Evolutionary conservation across 768 basidiomycete species (phyloP), one percentile per base, ranked within the genome.

Genomic region (Candolleomyces eurysporus): DNA sequence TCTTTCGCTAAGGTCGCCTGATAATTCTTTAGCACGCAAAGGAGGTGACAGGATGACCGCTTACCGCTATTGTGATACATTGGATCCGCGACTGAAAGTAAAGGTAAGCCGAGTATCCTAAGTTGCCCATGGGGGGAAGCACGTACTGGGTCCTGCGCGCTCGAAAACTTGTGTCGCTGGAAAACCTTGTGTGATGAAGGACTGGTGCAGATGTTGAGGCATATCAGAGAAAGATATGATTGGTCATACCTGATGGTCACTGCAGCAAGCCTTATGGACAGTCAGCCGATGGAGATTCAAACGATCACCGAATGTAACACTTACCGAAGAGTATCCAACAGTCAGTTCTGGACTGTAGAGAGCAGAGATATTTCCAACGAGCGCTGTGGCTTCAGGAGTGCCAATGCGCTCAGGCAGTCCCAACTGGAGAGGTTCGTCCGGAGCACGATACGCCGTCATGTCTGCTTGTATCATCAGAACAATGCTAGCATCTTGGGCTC

Each of bases 401-500:
- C 90, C 92, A 63, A 95, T 91, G 11, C 93, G 95, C 22, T 82
- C 81, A 9, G 95, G 93, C 39, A 95, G 81, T 17, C 91, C 94
- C 9, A 97, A 82, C 70, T 97, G 95, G 2, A 83, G 72, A 13
- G 92, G 91, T 75, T 97, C 95, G 30, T 82, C 83, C 0, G 86
- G 84, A 19, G 78, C 86, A 63, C 87, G 92, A 71, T 94, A 96
- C 0, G 86, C 95, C 46, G 92, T 81, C 95, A 96, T 96, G 67
- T 97, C 95, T 0, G 91, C 91, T 72, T 96, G 95, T 53, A 96
- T 79, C 84, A 96, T 92, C 39, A 96, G 69, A 1, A 89, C 85
- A 50, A 96, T 75, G 65, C 92, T 88, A 26, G 85, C 87, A 60
- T 83, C 77, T 19, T 72, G 72, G 31, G 72, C 74, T 59, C 85